phyloP scores from a whole-genome alignment of 495 filamentous ascomycete species.

The Oleoguttula mirabilis region DNA sequence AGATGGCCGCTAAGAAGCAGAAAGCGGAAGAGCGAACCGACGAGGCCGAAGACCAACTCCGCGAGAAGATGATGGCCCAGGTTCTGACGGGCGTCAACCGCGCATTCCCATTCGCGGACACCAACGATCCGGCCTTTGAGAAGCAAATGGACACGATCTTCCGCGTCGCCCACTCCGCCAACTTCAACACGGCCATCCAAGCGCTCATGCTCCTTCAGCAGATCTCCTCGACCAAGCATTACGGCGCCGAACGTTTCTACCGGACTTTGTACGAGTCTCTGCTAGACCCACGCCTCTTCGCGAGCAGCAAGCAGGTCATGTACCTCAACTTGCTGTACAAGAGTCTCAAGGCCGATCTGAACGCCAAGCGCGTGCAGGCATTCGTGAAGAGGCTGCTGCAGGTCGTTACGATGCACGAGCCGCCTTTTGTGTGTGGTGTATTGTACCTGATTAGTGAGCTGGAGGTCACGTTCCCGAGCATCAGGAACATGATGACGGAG shows the following conservation, averaged over 20 bases:
- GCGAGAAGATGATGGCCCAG: constrained; percentile 81
- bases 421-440: constrained; percentile 79
- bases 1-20: constrained; percentile 38
- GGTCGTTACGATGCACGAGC: constrained; percentile 74
- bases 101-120: constrained; percentile 80
- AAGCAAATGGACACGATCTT: constrained; percentile 88
- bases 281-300: constrained; percentile 73
- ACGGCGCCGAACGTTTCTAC: constrained; percentile 79
- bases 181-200: constrained; percentile 97
- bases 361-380: constrained; percentile 79
- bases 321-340: constrained; percentile 89
- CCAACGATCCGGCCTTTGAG: constrained; percentile 60
- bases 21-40: constrained; percentile 44
- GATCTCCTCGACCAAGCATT: constrained; percentile 64
- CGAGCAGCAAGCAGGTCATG: constrained; percentile 85
- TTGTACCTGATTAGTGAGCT: constrained; percentile 79
- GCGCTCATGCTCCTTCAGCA: constrained; percentile 94
- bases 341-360: constrained; percentile 73
- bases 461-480: constrained; percentile 57
- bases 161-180: constrained; percentile 88
- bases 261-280: constrained; percentile 90
- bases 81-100: constrained; percentile 90
- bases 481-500: constrained; percentile 59
- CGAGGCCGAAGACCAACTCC: constrained; percentile 51
- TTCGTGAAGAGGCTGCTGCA: constrained; percentile 86